Percentiles rank a stretch among this genome's conserved stretches.
Conservation (phyloP, 441 rosid genomes). For the Populus hybrid region DNA sequence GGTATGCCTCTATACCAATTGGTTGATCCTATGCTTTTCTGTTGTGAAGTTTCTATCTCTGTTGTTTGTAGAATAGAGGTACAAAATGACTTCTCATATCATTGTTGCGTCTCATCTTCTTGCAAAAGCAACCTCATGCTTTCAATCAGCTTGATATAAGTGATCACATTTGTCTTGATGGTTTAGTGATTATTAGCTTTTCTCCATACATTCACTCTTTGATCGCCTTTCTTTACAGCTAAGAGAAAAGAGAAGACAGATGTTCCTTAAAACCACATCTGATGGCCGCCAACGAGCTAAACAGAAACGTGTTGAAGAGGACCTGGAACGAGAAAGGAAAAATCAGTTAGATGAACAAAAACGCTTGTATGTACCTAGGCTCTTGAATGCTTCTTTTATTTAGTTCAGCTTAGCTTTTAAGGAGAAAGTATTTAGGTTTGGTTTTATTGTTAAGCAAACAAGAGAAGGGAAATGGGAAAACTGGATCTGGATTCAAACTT, state of each 20-base stretch:
- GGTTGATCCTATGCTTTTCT: conserved; percentile 3
- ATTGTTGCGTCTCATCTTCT: background rate
- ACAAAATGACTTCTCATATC: background rate
- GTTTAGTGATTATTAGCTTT: background rate
- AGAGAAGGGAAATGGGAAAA: background rate
- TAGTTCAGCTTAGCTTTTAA: background rate
- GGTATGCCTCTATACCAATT: conserved; percentile 35
- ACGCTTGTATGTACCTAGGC: conserved; percentile 59
- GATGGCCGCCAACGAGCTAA: conserved; percentile 88
- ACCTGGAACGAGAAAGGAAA: conserved; percentile 68
- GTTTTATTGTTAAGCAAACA: background rate
- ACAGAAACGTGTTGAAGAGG: conserved; percentile 84
- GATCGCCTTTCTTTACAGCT: conserved; percentile 40
- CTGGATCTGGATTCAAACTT: background rate
- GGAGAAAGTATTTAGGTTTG: background rate
- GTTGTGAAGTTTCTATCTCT: background rate
- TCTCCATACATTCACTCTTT: background rate
- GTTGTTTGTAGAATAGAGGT: background rate
- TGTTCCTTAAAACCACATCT: conserved; percentile 80
- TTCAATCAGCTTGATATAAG: background rate
- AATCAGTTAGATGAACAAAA: conserved; percentile 76
- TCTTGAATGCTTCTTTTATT: conserved; percentile 7
- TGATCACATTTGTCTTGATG: background rate
- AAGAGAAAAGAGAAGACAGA: conserved; percentile 77
- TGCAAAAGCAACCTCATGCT: background rate